Conservation (phyloP, 352 stramenopile species). For the Phytophthora fragariae region DNA sequence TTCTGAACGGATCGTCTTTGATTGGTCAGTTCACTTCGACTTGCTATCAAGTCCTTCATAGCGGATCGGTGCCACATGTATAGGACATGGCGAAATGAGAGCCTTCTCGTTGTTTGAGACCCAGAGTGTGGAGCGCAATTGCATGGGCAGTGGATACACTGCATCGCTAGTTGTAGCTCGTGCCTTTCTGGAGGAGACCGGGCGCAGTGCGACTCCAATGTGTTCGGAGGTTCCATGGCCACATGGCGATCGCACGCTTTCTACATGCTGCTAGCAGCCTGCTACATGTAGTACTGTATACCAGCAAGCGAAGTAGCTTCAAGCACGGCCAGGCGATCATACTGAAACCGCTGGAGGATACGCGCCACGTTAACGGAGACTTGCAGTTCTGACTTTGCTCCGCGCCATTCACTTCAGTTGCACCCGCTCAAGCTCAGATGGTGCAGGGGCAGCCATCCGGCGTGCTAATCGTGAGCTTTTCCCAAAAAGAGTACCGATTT, state of each 20-base stretch:
- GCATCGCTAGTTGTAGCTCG: background rate
- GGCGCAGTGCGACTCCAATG: slow-evolving; percentile 3
- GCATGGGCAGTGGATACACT: background rate
- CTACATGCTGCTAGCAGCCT: background rate
- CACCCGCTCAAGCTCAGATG: slow-evolving; percentile 5
- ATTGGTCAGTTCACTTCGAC: slow-evolving; percentile 41
- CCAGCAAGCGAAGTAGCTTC: slow-evolving; percentile 5
- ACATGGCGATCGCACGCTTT: background rate
- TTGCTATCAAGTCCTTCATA: slow-evolving; percentile 2
- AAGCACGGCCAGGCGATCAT: slow-evolving; percentile 15
- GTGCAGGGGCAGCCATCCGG: slow-evolving; percentile 7
- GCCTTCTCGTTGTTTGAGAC: background rate
- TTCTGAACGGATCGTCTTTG: slow-evolving; percentile 15
- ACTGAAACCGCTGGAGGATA: slow-evolving; percentile 17
- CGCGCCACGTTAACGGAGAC: slow-evolving; percentile 21
- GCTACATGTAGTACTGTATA: background rate
- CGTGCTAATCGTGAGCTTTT: background rate
- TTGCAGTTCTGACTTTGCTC: background rate
- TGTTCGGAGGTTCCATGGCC: slow-evolving; percentile 10
- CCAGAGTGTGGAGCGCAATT: slow-evolving; percentile 1
- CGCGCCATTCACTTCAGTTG: background rate
- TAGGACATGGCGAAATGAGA: background rate
- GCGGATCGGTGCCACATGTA: background rate
- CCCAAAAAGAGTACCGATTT: too few relatives aligned
- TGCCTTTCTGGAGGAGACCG: slow-evolving; percentile 1